A percentile compares a stretch with the other conserved stretches of the same genome.
Conservation (phyloP, 1,284 basidiomycete species). For the Ceratobasidium sp. region DNA sequence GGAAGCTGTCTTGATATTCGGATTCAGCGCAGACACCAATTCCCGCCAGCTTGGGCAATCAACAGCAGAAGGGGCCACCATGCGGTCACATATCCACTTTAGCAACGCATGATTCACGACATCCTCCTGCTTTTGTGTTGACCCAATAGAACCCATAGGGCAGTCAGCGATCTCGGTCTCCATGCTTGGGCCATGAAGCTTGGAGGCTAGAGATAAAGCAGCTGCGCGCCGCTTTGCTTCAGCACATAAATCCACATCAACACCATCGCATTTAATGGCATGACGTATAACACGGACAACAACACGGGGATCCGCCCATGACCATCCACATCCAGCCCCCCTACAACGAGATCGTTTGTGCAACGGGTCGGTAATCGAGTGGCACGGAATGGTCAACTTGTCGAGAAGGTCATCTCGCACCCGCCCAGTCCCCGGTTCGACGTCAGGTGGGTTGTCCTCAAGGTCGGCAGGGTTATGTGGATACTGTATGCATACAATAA, state of each 20-base stretch:
- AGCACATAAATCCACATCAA: not conserved
- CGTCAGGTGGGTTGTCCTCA: not conserved
- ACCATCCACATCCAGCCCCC: constrained; percentile 23
- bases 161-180: no score
- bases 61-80: constrained; percentile 18
- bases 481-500: no score
- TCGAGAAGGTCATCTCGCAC: not conserved
- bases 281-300: constrained; percentile 2
- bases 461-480: not conserved
- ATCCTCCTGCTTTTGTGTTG: no score
- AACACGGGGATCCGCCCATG: constrained; percentile 24
- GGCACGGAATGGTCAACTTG: constrained; percentile 7
- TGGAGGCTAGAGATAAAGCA: constrained; percentile 13
- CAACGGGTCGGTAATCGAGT: constrained; percentile 18
- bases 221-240: constrained; percentile 10
- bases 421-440: no score
- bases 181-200: not conserved
- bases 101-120: constrained; percentile 28
- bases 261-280: not conserved
- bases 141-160: no score
- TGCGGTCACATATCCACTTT: constrained; percentile 31
- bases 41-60: constrained; percentile 23
- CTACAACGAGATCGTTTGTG: constrained; percentile 12
- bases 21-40: constrained; percentile 1
- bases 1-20: not conserved